These are phyloP conservation scores for Yarrowia sp. DNA, from an alignment of 805 yeast genomes.

Conservation along the genomic window DNA sequence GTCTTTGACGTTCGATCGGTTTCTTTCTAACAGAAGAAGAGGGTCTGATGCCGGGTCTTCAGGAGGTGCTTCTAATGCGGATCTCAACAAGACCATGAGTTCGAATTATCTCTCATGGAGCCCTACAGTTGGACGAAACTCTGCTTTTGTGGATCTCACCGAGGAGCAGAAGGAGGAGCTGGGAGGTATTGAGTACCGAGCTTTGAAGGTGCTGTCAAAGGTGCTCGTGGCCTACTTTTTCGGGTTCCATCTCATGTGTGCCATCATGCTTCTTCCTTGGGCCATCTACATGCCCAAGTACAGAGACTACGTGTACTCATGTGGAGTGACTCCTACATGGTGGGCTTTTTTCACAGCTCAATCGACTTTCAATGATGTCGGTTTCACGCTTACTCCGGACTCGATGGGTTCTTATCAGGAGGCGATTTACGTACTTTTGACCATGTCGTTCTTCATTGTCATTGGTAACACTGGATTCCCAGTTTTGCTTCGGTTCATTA, in stretches of 20 bases:
- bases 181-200: conserved; percentile 96
- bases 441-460: conserved; percentile 68
- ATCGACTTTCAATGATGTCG: conserved; percentile 82
- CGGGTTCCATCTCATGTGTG: conserved; percentile 69
- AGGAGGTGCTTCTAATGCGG: background rate
- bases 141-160: conserved; percentile 79
- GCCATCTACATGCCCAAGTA: conserved; percentile 35
- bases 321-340: conserved; percentile 79
- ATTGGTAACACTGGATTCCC: conserved; percentile 97
- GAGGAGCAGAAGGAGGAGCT: conserved; percentile 86
- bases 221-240: conserved; percentile 66
- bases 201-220: conserved; percentile 70
- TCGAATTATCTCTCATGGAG: conserved; percentile 74
- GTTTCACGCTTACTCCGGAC: conserved; percentile 75
- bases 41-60: background rate
- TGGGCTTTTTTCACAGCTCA: conserved; percentile 87
- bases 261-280: conserved; percentile 52
- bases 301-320: conserved; percentile 42
- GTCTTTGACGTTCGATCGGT: conserved; percentile 6
- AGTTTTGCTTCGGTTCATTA: conserved; percentile 68
- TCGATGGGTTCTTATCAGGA: conserved; percentile 69
- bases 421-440: conserved; percentile 63
- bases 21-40: background rate
- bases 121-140: conserved; percentile 90
- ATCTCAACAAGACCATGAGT: conserved; percentile 34